phyloP scores from a whole-genome alignment of 352 stramenopile genomes.

The Pythium apleroticum region DNA sequence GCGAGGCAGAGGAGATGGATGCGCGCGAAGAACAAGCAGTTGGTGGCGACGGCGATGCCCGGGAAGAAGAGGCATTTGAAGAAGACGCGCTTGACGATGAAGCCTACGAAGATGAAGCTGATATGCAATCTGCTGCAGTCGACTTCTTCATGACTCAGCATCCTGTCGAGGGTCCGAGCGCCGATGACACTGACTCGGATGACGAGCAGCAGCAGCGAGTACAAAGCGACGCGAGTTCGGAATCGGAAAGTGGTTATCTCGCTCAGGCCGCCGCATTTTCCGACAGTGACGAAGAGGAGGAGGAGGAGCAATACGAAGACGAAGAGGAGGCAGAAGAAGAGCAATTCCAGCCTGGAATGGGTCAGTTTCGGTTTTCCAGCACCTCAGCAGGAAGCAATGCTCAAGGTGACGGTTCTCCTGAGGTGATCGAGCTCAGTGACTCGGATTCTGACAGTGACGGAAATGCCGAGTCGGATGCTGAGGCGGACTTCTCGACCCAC shows the following conservation, averaged over 20 bases:
- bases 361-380: neutral
- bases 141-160: neutral
- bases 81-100: neutral
- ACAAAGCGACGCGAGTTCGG: neutral
- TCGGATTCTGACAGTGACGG: neutral
- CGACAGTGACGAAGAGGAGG: neutral
- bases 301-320: too few relatives aligned
- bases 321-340: neutral
- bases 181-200: neutral
- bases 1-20: neutral
- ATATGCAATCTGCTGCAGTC: neutral
- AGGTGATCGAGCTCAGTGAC: slow-evolving; percentile 1
- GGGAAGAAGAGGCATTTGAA: neutral
- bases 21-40: neutral
- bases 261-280: neutral
- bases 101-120: neutral
- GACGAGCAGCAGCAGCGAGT: neutral
- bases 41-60: neutral
- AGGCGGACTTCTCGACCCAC: neutral
- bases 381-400: neutral
- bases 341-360: neutral
- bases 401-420: neutral
- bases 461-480: neutral
- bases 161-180: neutral
- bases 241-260: neutral